phyloP scores from a whole-genome alignment of 2,329 filamentous ascomycete species.

The Epichloe gansuensis region DNA sequence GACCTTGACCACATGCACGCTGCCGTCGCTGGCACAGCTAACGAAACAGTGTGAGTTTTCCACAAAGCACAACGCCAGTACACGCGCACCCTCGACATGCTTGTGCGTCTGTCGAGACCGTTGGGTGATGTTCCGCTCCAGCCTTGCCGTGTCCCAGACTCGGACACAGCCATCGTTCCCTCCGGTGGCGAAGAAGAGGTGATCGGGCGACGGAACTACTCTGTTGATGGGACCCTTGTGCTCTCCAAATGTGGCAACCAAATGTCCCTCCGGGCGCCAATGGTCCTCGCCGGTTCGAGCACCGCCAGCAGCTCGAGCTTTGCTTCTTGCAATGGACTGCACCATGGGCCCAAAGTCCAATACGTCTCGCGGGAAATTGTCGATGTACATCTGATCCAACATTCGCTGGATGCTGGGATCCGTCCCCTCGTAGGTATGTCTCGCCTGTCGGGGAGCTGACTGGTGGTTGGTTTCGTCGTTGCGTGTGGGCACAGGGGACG shows the following conservation, averaged over 20 bases:
- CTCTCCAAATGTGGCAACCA: slow-evolving; percentile 82
- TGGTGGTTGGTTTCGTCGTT: slow-evolving; percentile 19
- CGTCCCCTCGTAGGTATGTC: slow-evolving; percentile 77
- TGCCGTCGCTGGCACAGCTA: slow-evolving; percentile 80
- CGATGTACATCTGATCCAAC: slow-evolving; percentile 74
- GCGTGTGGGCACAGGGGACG: slow-evolving; percentile 12
- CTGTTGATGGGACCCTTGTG: slow-evolving; percentile 74
- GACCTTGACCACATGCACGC: slow-evolving; percentile 80
- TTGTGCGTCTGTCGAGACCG: slow-evolving; percentile 76
- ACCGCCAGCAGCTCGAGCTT: slow-evolving; percentile 34
- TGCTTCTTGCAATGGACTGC: slow-evolving; percentile 49
- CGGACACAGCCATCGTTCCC: slow-evolving; percentile 85
- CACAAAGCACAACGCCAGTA: slow-evolving; percentile 78
- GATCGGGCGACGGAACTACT: slow-evolving; percentile 73
- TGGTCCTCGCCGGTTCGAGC: slow-evolving; percentile 29
- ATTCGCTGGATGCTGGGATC: slow-evolving; percentile 55
- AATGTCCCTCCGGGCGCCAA: slow-evolving; percentile 73
- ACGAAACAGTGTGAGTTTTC: slow-evolving; percentile 91
- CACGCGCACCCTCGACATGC: slow-evolving; percentile 56
- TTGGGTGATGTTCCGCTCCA: slow-evolving; percentile 85
- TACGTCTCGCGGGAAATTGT: slow-evolving; percentile 54
- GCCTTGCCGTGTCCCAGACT: slow-evolving; percentile 79
- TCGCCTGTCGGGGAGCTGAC: slow-evolving; percentile 33
- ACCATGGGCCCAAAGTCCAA: slow-evolving; percentile 69
- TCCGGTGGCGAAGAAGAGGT: slow-evolving; percentile 86